Conservation (phyloP, 306 rosid genomes). For the Rosa lucieae region DNA sequence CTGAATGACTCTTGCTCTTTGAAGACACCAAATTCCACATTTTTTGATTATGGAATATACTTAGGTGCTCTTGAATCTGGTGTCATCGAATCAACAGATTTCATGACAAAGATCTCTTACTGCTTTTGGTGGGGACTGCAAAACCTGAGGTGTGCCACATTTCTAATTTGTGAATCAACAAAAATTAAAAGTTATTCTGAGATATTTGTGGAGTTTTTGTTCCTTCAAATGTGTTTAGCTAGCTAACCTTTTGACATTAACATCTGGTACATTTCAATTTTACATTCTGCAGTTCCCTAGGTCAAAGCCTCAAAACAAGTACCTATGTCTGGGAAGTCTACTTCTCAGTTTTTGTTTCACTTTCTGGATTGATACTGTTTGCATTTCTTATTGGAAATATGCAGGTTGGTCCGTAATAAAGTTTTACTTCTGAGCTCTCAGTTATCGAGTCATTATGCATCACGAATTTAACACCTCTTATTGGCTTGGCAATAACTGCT, state of each 20-base stretch:
- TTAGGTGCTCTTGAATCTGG: background rate
- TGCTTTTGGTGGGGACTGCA: conserved; percentile 29
- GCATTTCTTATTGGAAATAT: conserved; percentile 30
- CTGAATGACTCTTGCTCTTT: background rate
- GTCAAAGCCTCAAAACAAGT: conserved; percentile 29
- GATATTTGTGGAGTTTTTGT: background rate
- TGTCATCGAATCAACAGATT: background rate
- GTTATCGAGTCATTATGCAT: background rate
- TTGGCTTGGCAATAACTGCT: background rate
- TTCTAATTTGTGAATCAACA: background rate
- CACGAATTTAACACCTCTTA: background rate
- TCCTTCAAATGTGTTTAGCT: background rate
- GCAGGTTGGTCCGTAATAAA: conserved; percentile 16
- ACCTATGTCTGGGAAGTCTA: conserved; percentile 18
- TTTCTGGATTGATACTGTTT: conserved; percentile 20
- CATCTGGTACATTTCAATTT: background rate
- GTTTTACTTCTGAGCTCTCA: background rate
- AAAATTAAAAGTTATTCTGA: background rate
- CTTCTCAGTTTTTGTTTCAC: conserved; percentile 24
- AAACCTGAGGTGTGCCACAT: background rate
- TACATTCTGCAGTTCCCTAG: conserved; percentile 15
- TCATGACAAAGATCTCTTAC: background rate
- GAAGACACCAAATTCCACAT: background rate
- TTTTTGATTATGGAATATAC: conserved; percentile 26
- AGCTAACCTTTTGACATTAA: background rate